Conservation (phyloP, 306 rosid genomes). For the Ormosia emarginata region DNA sequence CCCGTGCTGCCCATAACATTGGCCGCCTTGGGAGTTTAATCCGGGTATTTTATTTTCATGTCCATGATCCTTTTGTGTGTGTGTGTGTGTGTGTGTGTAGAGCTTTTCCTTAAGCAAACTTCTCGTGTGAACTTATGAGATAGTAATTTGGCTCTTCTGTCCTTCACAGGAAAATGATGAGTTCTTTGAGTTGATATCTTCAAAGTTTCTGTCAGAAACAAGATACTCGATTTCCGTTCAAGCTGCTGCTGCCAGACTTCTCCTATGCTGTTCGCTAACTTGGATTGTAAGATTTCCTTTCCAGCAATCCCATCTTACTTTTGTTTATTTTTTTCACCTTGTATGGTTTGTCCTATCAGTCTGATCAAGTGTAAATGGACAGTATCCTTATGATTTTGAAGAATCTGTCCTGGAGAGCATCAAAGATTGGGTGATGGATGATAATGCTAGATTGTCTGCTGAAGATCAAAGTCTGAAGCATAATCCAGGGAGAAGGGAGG, state of each 20-base stretch:
- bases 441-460: constrained; percentile 33
- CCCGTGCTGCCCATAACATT: constrained; percentile 71
- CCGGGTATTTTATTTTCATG: constrained; percentile 50
- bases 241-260: constrained; percentile 83
- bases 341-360: background rate
- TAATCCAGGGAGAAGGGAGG: constrained; percentile 54
- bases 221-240: constrained; percentile 61
- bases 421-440: constrained; percentile 82
- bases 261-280: constrained; percentile 73
- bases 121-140: background rate
- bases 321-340: background rate
- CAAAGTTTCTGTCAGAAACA: constrained; percentile 67
- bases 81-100: background rate
- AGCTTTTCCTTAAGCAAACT: background rate
- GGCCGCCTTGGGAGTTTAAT: constrained; percentile 82
- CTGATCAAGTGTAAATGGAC: constrained; percentile 39
- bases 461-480: constrained; percentile 63
- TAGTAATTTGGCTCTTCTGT: background rate
- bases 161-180: constrained; percentile 79
- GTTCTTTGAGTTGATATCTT: constrained; percentile 87
- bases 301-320: background rate
- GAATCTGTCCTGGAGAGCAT: constrained; percentile 70
- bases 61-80: background rate
- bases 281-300: constrained; percentile 61
- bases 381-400: constrained; percentile 95